Evolutionary conservation across 129 eudicot genomes (phyloP), one percentile per base, ranked within the genome.

Genomic region (Centaurea solstitialis): DNA sequence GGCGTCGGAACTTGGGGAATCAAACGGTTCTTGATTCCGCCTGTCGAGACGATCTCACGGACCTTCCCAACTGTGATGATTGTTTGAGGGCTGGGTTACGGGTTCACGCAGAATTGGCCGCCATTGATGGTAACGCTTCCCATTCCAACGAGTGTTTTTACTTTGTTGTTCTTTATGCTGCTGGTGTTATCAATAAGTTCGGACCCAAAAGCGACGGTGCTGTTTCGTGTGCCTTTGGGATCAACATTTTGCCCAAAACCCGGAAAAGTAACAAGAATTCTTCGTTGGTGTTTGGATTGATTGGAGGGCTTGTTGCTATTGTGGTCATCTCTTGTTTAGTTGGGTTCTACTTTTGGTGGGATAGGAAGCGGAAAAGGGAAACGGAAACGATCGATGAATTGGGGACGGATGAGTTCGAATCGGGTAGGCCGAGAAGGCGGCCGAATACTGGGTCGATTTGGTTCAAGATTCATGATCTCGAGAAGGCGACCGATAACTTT

Each of bases 371-470:
- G 72, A 87, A 75, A 75, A 86, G 80, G 18, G 79, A 28, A 75
- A 86, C 80, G 18, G 79, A 28, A 50, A 79, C 30, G 24, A 73
- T 59, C 9, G 72, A 72, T 18, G 86, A 87, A 68, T 53, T 8
- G 7, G 88, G 76, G 23, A 18, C n/a, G 11, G 93, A 86, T 77
- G 96, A 82, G 21, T 70, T 75, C n/a, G 91, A 65, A 26, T 90
- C 93, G 68, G 71, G 70, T 77, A 84, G 93, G 90, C 77, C 85
- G 3, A 86, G 97, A 85, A 76, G 80, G 80, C 83, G 90, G 61
- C 97, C 98, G 35, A 89, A 85, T 76, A 84, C 92, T 1, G 91
- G 90, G 12, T 90, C 97, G 1, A 87, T 89, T 26, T 94, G 97
- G 98, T 94, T 75, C 43, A 88, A 86, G 71, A 74, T 92, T 72